phyloP scores from a whole-genome alignment of 1,284 basidiomycete species.

The Cutaneotrichosporon cavernicola region DNA sequence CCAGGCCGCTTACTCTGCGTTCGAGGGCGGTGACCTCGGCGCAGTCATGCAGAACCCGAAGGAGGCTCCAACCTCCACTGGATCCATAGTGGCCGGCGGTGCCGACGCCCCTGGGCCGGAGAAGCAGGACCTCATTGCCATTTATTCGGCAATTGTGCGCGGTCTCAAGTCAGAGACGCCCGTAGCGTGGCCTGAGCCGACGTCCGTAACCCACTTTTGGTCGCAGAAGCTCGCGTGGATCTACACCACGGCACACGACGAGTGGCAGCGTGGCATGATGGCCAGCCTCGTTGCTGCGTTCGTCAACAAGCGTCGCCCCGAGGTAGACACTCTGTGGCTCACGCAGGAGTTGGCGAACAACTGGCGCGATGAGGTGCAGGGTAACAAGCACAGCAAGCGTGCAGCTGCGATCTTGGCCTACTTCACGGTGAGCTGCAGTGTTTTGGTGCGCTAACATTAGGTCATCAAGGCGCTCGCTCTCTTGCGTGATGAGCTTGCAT shows the following conservation, averaged over 20 bases:
- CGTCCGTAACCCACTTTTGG: conserved; percentile 56
- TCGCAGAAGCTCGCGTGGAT: conserved; percentile 63
- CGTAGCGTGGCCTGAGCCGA: conserved; percentile 4
- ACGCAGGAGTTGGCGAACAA: conserved; percentile 44
- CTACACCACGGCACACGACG: conserved; percentile 57
- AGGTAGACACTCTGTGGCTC: conserved; percentile 56
- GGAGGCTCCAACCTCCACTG: conserved; percentile 31
- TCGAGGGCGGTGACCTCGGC: conserved; percentile 61
- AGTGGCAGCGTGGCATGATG: conserved; percentile 62
- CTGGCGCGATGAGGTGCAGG: conserved; percentile 44
- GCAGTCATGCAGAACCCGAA: conserved; percentile 58
- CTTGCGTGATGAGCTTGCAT: conserved; percentile 64
- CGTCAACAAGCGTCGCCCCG: conserved; percentile 70
- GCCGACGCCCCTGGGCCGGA: conserved; percentile 17
- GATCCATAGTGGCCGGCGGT: conserved; percentile 9
- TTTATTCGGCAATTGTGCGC: conserved; percentile 68
- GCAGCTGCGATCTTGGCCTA: conserved; percentile 2
- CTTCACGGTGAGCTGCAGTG: neutral
- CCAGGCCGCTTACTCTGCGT: conserved; percentile 61
- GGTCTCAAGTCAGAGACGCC: conserved; percentile 59
- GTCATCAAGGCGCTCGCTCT: conserved; percentile 75
- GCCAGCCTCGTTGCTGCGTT: conserved; percentile 66
- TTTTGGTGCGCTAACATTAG: conserved; percentile 53
- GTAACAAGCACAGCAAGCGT: conserved; percentile 13
- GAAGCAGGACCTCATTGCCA: conserved; percentile 63